Conservation (phyloP, 2,329 filamentous ascomycete species). For the Cadophora luteo-olivacea region DNA sequence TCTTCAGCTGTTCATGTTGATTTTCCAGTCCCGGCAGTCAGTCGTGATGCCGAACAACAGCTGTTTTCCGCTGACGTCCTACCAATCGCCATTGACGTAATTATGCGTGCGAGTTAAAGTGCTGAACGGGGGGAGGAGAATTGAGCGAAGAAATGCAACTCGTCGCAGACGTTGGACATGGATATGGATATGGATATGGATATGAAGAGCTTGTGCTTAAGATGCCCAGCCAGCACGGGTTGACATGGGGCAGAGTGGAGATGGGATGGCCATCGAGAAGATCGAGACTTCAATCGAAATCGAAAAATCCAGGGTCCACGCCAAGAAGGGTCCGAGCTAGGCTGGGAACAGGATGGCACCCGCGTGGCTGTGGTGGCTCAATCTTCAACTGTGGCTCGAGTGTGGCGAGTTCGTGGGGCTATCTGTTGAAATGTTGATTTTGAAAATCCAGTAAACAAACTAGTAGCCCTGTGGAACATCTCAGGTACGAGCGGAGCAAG, state of each 20-base stretch:
- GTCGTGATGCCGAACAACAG: too few species aligned
- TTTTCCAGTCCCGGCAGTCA: background rate
- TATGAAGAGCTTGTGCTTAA: too few species aligned
- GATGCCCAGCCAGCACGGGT: too few species aligned
- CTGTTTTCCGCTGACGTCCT: too few species aligned
- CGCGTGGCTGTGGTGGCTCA: constrained; percentile 6
- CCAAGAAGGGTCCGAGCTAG: background rate
- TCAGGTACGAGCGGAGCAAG: too few species aligned
- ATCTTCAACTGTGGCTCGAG: background rate
- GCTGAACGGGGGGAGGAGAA: too few species aligned
- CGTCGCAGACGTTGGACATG: too few species aligned
- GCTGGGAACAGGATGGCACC: background rate
- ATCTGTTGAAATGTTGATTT: too few species aligned
- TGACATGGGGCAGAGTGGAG: background rate
- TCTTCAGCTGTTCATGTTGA: background rate
- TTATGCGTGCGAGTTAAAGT: background rate
- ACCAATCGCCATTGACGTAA: background rate
- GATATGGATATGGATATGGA: too few species aligned
- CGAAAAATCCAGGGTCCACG: constrained; percentile 3
- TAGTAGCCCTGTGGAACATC: too few species aligned
- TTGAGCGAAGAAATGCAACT: too few species aligned
- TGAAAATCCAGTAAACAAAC: too few species aligned
- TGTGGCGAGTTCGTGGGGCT: background rate
- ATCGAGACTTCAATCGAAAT: background rate
- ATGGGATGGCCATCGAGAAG: background rate